Evolutionary conservation across 73 alveolate species (phyloP).

Genomic region (Paramecium primaurelia): DNA sequence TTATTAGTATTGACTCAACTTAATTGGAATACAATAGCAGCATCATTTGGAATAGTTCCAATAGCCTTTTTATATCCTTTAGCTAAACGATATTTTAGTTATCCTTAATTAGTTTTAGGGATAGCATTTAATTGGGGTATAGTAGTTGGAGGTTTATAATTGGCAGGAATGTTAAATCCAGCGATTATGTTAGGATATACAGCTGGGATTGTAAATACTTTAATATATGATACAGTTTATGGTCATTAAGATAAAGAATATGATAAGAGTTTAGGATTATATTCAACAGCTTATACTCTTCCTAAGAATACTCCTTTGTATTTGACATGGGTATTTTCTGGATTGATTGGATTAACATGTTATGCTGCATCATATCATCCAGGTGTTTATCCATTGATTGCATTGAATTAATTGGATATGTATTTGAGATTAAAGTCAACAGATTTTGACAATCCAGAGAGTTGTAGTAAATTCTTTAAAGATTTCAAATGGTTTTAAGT

Average conservation of each 20-base stretch:
- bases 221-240: conserved; percentile 86
- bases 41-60: conserved; percentile 72
- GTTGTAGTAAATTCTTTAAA: not conserved
- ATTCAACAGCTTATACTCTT: conserved; percentile 72
- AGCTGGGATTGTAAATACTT: conserved; percentile 76
- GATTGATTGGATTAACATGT: not conserved
- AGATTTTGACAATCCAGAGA: not conserved
- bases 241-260: conserved; percentile 80
- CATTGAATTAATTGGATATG: not conserved
- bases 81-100: conserved; percentile 76
- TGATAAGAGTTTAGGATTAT: conserved; percentile 75
- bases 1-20: conserved; percentile 29
- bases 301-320: not conserved
- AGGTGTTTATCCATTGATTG: not conserved
- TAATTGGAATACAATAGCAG: conserved; percentile 55
- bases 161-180: conserved; percentile 64
- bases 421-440: not conserved
- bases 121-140: conserved; percentile 84
- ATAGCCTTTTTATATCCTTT: conserved; percentile 79
- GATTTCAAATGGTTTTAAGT: conserved; percentile 17
- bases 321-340: conserved; percentile 25
- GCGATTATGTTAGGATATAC: conserved; percentile 34
- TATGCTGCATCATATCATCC: not conserved
- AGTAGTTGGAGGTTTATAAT: conserved; percentile 74
- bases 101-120: conserved; percentile 82